Base-by-base conservation (phyloP, 139 green algal species). In the Micractinium conductrix region DNA sequence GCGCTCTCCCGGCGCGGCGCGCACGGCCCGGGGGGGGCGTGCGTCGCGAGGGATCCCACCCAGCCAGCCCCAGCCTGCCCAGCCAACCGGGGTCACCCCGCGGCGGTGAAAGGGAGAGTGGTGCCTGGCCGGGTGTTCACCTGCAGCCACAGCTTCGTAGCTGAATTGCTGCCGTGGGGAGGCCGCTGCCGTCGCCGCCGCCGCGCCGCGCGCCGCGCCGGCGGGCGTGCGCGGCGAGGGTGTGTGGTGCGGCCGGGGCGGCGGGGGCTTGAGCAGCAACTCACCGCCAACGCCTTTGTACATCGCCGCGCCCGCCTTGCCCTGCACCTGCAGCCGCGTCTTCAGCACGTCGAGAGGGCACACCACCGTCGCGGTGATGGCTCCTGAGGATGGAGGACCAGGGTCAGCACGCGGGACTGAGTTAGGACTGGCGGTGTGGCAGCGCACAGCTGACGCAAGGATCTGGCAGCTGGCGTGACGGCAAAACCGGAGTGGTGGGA, bases 261-360 rank as follows among this genome's bases (percentile, higher is more conserved):
- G 74, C 30, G 40, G 74, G 24, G 50, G 58, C 76, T 72, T 82
- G 76, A 82, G n/a, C 4, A 82, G 76, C 38, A 70, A 82, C 89
- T 72, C 80, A 96, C 93, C 93, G 83, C 85, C 67, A 28, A 96
- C 94, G 68, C 93, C 91, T 38, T 92, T 89, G 40, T 91, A 81
- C 55, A 70, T 50, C 30, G 67, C 74, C 17, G 76, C 76, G 24
- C 35, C 28, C 35, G 74, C 55, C 89, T 85, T 78, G 53, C 83
- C 75, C 84, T 97, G 92, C 19, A 99, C 95, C 85, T 99, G 97
- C 79, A 99, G 81, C 30, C 96, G 90, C 16, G 97, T 99, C 83
- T 99, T 99, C 2, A 99, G 85, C 2, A 99, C 97, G 79, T 99
- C 97, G 68, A 99, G 85, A 0, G 97, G 97, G 80, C 96, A 99